phyloP scores from a whole-genome alignment of 2,329 filamentous ascomycete genomes.

The Leptographium radiaticola region DNA sequence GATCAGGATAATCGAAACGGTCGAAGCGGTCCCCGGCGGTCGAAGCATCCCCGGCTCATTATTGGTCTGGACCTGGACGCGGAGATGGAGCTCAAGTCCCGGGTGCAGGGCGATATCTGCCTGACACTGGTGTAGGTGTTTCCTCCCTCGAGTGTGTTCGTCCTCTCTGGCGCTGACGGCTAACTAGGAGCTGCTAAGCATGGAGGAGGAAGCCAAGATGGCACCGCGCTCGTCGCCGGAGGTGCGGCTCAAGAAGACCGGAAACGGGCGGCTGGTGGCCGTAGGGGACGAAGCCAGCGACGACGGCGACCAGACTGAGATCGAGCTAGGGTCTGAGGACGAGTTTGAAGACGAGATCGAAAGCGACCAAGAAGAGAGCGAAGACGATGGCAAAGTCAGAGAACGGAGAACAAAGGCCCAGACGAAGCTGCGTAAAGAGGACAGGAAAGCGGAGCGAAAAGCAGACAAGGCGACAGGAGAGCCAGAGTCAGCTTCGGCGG shows the following conservation, averaged over 20 bases:
- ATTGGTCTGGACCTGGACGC: constrained; percentile 51
- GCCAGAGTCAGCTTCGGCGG: not conserved
- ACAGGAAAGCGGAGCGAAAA: not conserved
- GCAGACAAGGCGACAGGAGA: not conserved
- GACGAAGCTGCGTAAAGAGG: not conserved
- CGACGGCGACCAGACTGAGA: not conserved
- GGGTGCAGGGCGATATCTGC: constrained; percentile 63
- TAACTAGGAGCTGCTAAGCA: constrained; percentile 4
- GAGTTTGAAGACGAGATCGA: not conserved
- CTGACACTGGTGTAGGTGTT: constrained; percentile 51
- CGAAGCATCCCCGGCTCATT: constrained; percentile 13
- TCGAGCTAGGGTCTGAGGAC: not conserved
- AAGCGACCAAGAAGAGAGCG: not conserved
- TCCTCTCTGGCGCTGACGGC: not conserved
- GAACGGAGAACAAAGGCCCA: not conserved
- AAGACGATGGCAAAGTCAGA: not conserved
- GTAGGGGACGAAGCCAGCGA: not conserved
- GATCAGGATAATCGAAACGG: not conserved
- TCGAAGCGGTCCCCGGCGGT: not conserved
- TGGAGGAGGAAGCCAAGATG: constrained; percentile 9
- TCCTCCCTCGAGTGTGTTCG: not conserved
- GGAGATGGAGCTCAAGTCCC: constrained; percentile 68
- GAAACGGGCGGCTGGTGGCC: constrained; percentile 5
- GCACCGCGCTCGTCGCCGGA: constrained; percentile 6
- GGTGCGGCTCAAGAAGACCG: constrained; percentile 3